Evolutionary conservation across 139 green algal genomes (phyloP).

Genomic region (Chlamydomonas applanata): DNA sequence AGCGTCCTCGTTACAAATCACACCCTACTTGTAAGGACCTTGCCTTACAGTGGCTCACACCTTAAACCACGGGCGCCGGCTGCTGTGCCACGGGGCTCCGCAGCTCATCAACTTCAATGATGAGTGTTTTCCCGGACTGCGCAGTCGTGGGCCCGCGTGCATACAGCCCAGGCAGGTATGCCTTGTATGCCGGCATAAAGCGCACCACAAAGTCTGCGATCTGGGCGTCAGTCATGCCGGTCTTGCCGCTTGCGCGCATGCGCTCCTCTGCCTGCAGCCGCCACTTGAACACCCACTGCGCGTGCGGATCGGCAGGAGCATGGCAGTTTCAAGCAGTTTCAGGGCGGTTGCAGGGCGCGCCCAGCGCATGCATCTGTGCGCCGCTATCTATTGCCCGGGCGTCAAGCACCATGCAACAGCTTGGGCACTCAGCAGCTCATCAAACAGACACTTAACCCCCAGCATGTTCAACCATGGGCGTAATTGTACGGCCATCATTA

Average conservation of each 20-base stretch:
- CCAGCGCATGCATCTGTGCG: no score
- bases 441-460: no score
- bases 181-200: constrained; percentile 95
- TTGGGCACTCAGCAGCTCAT: no score
- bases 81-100: constrained; percentile 54
- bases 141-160: constrained; percentile 71
- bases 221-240: constrained; percentile 89
- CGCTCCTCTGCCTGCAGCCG: constrained; percentile 86
- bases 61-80: constrained; percentile 31
- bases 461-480: no score
- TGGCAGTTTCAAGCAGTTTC: not conserved
- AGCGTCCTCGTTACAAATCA: no score
- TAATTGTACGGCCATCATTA: no score
- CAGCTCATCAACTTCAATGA: constrained; percentile 74
- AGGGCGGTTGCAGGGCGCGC: no score
- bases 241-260: constrained; percentile 79
- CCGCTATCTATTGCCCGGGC: no score
- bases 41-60: no score
- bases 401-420: no score
- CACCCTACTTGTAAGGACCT: no score
- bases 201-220: constrained; percentile 88
- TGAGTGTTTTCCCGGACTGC: constrained; percentile 48
- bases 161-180: constrained; percentile 88
- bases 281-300: constrained; percentile 63
- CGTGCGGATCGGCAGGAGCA: not conserved